Evolutionary conservation across 352 stramenopile species (phyloP).

Genomic region (Phytophthora rubi): DNA sequence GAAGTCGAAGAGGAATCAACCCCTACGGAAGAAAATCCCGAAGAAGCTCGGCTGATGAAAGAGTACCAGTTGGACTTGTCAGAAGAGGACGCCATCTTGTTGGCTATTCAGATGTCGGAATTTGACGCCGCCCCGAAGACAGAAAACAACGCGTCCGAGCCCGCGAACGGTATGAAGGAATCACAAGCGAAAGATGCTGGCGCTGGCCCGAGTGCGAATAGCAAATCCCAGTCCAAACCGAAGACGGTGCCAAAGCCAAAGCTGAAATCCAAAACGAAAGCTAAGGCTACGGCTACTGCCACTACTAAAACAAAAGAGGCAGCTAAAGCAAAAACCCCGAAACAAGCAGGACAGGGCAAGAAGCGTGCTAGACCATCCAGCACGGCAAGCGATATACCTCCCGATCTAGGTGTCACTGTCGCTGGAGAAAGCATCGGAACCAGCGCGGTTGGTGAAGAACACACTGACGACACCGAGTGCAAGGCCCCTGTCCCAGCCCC

Average conservation of each 20-base stretch:
- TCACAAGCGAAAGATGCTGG: constrained; percentile 2
- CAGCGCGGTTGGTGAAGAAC: not conserved
- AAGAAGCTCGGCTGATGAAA: constrained; percentile 57
- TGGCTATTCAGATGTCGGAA: constrained; percentile 73
- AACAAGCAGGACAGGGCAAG: constrained; percentile 14
- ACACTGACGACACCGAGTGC: constrained; percentile 1
- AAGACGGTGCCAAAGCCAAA: constrained; percentile 6
- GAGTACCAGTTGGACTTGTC: constrained; percentile 76
- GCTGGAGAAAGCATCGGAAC: not conserved
- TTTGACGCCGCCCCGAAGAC: constrained; percentile 17
- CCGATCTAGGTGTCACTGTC: not conserved
- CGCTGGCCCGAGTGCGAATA: not conserved
- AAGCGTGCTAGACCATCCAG: constrained; percentile 19
- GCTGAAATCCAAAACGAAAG: constrained; percentile 3
- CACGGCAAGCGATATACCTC: not conserved
- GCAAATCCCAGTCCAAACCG: constrained; percentile 1
- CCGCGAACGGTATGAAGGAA: not conserved
- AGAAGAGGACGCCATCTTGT: constrained; percentile 70
- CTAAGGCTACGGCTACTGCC: constrained; percentile 4
- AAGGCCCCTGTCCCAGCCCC: constrained; percentile 1
- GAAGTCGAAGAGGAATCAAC: constrained; percentile 41
- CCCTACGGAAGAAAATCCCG: constrained; percentile 30
- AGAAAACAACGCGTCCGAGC: not conserved
- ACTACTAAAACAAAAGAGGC: not conserved
- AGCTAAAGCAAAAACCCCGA: constrained; percentile 11